phyloP scores from a whole-genome alignment of 139 green algal species.

The Limnomonas spitsbergensis region DNA sequence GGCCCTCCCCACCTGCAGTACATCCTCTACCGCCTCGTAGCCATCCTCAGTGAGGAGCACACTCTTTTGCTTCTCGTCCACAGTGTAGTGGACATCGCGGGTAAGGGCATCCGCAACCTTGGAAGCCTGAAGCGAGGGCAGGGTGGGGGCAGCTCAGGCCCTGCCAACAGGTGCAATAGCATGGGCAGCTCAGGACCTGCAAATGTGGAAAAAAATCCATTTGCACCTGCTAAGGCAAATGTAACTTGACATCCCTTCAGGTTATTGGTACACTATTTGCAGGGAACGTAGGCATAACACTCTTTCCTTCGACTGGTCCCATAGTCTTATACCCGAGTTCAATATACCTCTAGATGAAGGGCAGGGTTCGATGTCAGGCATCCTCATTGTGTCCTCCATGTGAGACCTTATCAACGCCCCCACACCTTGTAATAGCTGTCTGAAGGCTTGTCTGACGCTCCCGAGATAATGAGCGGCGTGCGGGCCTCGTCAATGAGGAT shows the following conservation, averaged over 20 bases:
- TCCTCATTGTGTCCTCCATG: no score
- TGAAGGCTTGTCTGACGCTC: constrained; percentile 78
- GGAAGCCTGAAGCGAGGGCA: constrained; percentile 48
- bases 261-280: no score
- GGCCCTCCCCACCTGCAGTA: constrained; percentile 80
- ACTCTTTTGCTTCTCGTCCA: constrained; percentile 98
- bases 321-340: no score
- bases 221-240: no score
- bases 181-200: neutral
- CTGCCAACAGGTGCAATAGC: neutral
- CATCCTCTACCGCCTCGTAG: constrained; percentile 95
- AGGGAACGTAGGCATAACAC: no score
- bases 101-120: constrained; percentile 85
- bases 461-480: constrained; percentile 96
- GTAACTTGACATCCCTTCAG: no score
- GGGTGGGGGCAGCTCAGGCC: neutral
- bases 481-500: constrained; percentile 98
- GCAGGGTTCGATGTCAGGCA: no score
- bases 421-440: constrained; percentile 66
- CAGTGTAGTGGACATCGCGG: constrained; percentile 92
- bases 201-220: neutral
- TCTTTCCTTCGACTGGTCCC: no score
- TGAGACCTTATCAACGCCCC: no score
- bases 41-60: constrained; percentile 96
- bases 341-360: no score